Evolutionary conservation across 345 rosid species (phyloP).

Genomic region (Murraya koenigii): DNA sequence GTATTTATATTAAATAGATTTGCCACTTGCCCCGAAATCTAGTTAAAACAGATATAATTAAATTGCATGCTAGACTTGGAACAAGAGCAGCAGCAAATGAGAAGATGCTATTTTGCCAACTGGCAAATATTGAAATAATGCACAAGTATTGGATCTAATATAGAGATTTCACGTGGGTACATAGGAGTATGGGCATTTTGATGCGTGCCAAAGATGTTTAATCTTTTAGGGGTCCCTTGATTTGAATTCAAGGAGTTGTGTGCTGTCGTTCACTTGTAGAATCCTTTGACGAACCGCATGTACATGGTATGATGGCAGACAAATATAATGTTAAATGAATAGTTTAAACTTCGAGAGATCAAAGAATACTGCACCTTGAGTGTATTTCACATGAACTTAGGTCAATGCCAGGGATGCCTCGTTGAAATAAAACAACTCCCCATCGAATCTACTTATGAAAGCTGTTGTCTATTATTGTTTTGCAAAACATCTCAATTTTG

Average conservation of each 20-base stretch:
- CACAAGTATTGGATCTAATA: neutral
- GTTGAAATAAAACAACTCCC: neutral
- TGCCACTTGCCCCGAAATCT: too few relatives aligned
- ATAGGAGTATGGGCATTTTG: neutral
- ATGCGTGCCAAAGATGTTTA: neutral
- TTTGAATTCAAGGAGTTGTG: neutral
- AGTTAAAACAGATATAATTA: too few relatives aligned
- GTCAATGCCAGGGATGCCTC: neutral
- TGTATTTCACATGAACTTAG: neutral
- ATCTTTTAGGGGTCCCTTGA: neutral
- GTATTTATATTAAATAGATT: too few relatives aligned
- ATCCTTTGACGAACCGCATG: neutral
- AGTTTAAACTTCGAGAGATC: neutral
- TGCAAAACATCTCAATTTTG: neutral
- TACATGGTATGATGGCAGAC: neutral
- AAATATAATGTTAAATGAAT: neutral
- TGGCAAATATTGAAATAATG: neutral
- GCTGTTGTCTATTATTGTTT: neutral
- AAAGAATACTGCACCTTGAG: too few relatives aligned
- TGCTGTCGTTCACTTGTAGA: conserved; percentile 1
- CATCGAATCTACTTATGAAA: neutral
- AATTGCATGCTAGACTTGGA: neutral
- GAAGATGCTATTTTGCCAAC: neutral
- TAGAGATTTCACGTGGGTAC: conserved; percentile 3
- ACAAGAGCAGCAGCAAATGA: neutral